These are phyloP conservation scores for Dichomitus squalens DNA, from an alignment of 1,284 basidiomycete species.

Conservation along the genomic window DNA sequence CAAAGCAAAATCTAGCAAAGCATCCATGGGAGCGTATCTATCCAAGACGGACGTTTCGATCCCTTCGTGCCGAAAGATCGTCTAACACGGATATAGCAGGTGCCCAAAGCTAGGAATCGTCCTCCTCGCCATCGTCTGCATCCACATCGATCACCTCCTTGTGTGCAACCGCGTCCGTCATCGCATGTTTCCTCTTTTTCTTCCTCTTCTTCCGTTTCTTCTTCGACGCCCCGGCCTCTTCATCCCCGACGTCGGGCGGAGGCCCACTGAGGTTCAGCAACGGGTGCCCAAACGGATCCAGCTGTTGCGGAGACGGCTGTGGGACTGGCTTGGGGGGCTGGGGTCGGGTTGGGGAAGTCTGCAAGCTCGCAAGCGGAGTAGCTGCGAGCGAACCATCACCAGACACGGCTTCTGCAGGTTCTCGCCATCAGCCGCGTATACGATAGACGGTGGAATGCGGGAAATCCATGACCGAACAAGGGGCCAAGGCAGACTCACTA, in stretches of 20 bases:
- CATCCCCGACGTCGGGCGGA: slow-evolving; percentile 39
- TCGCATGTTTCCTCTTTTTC: slow-evolving; percentile 55
- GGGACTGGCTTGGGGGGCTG: background rate
- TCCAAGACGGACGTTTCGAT: background rate
- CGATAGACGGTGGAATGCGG: background rate
- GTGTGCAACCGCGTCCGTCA: background rate
- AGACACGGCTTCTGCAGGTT: background rate
- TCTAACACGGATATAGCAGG: background rate
- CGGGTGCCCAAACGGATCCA: slow-evolving; percentile 31
- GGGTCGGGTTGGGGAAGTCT: background rate
- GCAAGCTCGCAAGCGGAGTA: background rate
- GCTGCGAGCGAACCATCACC: background rate
- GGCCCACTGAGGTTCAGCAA: slow-evolving; percentile 61
- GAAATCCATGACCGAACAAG: too few relatives aligned
- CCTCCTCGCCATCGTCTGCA: slow-evolving; percentile 5
- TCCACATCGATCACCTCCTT: slow-evolving; percentile 1
- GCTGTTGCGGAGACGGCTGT: slow-evolving; percentile 2
- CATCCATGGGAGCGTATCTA: background rate
- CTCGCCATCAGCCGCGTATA: background rate
- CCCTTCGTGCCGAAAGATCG: background rate
- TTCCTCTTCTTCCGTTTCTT: slow-evolving; percentile 58
- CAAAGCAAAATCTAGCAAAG: background rate
- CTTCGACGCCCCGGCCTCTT: slow-evolving; percentile 34
- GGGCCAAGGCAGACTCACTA: background rate
- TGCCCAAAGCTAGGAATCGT: background rate